A percentile compares a stretch with the other conserved stretches of the same genome.
Conservation (phyloP, 257 asterid genomes). For the Fraxinus excelsior region DNA sequence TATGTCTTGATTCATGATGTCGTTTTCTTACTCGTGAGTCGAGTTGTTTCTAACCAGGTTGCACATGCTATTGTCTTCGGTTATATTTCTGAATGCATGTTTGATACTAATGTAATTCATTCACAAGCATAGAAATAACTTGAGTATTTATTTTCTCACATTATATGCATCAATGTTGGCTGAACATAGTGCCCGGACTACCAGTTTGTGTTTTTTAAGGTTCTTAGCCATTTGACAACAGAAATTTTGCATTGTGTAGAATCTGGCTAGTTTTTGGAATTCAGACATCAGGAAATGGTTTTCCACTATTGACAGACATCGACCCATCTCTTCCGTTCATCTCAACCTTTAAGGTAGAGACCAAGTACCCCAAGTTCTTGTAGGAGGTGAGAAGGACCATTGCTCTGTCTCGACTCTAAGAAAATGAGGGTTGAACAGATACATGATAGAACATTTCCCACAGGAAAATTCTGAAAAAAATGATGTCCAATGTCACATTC, state of each 20-base stretch:
- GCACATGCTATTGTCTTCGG: neutral
- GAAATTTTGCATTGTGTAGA: neutral
- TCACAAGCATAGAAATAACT: slow-evolving; percentile 13
- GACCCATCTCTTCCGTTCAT: neutral
- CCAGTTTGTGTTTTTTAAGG: neutral
- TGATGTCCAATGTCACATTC: slow-evolving; percentile 22
- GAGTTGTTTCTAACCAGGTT: slow-evolving; percentile 20
- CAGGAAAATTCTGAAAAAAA: slow-evolving; percentile 1
- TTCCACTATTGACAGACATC: neutral
- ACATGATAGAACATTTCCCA: no score
- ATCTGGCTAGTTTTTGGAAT: neutral
- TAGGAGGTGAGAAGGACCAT: neutral
- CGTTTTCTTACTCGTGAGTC: neutral
- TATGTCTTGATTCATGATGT: neutral
- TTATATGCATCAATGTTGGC: neutral
- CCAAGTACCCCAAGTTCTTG: neutral
- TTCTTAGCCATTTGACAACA: neutral
- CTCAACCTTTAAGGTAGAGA: neutral
- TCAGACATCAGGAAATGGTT: neutral
- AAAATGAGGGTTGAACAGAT: no score
- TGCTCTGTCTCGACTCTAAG: neutral
- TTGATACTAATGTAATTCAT: slow-evolving; percentile 18
- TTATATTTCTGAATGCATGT: slow-evolving; percentile 10
- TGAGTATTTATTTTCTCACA: neutral
- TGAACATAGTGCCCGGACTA: neutral